phyloP scores from a whole-genome alignment of 257 asterid species.

The Solanum medicagineum region DNA sequence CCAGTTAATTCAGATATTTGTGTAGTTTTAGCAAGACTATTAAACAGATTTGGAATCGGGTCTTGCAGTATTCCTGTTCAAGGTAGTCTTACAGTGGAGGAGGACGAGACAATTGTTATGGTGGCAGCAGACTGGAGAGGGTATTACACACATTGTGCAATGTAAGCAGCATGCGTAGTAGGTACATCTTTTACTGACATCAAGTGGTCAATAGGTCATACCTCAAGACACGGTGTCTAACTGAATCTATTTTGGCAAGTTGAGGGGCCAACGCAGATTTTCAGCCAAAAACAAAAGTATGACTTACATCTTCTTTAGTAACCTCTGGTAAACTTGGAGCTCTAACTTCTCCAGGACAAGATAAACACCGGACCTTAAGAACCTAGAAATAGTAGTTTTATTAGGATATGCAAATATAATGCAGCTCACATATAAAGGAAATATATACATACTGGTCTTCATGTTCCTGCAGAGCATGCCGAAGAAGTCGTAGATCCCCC shows the following conservation, averaged over 20 bases:
- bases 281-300: neutral
- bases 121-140: neutral
- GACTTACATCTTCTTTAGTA: slow-evolving; percentile 83
- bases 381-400: slow-evolving; percentile 29
- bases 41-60: neutral
- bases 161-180: neutral
- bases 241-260: neutral
- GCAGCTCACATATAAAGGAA: neutral
- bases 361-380: slow-evolving; percentile 89
- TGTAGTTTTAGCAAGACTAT: neutral
- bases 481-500: slow-evolving; percentile 91
- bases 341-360: slow-evolving; percentile 92
- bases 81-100: neutral
- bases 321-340: slow-evolving; percentile 91
- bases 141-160: neutral
- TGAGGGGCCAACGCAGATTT: neutral
- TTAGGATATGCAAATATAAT: neutral
- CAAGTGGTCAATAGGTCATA: neutral
- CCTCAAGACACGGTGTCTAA: neutral
- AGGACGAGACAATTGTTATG: neutral
- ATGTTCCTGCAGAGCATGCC: slow-evolving; percentile 72
- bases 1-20: neutral
- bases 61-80: neutral
- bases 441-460: slow-evolving; percentile 61
- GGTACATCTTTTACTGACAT: neutral